A percentile compares a stretch with the other conserved stretches of the same genome.
phyloP scores from a whole-genome alignment of 345 rosid species.

The Euphorbia peplus region DNA sequence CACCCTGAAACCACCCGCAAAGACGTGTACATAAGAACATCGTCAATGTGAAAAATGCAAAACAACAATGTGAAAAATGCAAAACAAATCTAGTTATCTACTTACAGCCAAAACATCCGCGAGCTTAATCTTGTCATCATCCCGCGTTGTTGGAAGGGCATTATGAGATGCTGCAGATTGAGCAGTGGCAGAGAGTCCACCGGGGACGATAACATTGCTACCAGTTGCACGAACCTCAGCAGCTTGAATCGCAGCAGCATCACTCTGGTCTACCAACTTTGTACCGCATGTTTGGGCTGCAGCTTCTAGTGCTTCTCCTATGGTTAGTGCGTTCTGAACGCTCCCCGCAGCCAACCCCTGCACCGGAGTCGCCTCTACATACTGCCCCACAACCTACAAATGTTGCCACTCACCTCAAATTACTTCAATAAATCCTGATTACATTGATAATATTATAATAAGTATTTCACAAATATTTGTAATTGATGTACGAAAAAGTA shows the following conservation, averaged over 20 bases:
- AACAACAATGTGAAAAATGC: no score
- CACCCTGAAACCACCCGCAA: slow-evolving; percentile 48
- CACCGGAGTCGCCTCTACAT: slow-evolving; percentile 42
- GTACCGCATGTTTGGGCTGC: slow-evolving; percentile 36
- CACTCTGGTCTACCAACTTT: slow-evolving; percentile 59
- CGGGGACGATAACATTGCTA: slow-evolving; percentile 36
- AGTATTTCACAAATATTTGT: no score
- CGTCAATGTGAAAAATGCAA: no score
- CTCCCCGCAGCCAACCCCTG: slow-evolving; percentile 5
- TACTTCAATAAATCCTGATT: no score
- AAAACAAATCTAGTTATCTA: no score
- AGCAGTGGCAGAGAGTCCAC: slow-evolving; percentile 62
- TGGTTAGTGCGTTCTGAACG: slow-evolving; percentile 43
- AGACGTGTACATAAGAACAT: no score
- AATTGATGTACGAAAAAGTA: no score
- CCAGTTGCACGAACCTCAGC: slow-evolving; percentile 71
- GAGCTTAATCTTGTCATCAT: slow-evolving; percentile 60
- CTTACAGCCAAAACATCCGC: slow-evolving; percentile 42
- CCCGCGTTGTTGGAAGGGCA: slow-evolving; percentile 23
- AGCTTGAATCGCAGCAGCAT: slow-evolving; percentile 71
- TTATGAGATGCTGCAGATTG: slow-evolving; percentile 64
- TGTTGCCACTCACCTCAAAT: no score
- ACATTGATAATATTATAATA: no score
- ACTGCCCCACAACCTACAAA: slow-evolving; percentile 49
- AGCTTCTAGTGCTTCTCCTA: slow-evolving; percentile 74